Evolutionary conservation across 148 eudicot genomes (phyloP), one percentile per base, ranked within the genome.

Genomic region (Chenopodium formosanum): DNA sequence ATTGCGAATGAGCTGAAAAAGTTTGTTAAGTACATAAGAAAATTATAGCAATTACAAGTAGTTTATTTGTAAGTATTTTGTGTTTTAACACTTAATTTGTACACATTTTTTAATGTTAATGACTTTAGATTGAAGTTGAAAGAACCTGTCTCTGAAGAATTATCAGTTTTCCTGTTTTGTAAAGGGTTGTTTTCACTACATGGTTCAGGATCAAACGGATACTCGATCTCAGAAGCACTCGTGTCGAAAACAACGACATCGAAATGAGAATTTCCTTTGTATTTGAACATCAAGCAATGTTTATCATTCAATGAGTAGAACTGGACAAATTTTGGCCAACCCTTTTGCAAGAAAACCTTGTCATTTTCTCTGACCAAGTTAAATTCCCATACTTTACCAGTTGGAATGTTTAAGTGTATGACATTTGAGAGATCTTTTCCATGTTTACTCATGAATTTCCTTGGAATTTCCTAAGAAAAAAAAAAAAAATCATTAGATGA

Each of bases 211-310:
- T 29, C 29, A 29, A 78, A 34, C 22, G 89, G 91, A 74, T 88
- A 87, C 27, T 82, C 86, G 4, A 88, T 84, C 80, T 88, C 92
- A 16, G 81, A 34, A 34, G 91, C 89, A 25, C 81, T 79, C 79
- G 8, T 31, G 79, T 87, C 89, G 75, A 83, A 86, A 71, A 87
- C 80, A 13, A 67, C 3, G 25, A 87, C 89, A 48, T 74, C 72
- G 50, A 91, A 88, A 27, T 7, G 47, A 19, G 87, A 86, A 27
- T 80, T 22, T 7, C 83, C 82, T 17, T 69, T 72, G 27, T 80
- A 89, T 37, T 70, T 76, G 29, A 89, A 91, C 60, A 88, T 56
- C 68, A 86, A 64, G 56, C 88, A 76, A 74, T 89, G 78, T 3
- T 87, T 88, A 3, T 44, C 65, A 10, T 64, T 2, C 27, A 91